Percentiles rank a stretch among this genome's conserved stretches.
Evolutionary conservation across 805 yeast species (phyloP).

Genomic region (Kodamaea neixiangensis): DNA sequence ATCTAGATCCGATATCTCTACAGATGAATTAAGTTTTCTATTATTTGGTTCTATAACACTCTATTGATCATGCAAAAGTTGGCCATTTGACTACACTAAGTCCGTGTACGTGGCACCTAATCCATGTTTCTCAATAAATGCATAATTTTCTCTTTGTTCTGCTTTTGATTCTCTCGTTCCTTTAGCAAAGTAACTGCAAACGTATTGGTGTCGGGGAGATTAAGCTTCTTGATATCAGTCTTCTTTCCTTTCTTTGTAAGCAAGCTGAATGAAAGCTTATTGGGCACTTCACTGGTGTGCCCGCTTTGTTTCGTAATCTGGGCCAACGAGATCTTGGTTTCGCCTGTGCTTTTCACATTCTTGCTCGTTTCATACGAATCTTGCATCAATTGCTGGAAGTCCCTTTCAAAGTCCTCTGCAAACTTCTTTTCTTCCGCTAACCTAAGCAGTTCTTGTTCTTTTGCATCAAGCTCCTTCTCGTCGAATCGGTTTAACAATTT

Average conservation of each 20-base stretch:
- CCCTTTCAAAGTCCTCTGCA: slow-evolving; percentile 55
- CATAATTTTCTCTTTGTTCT: slow-evolving; percentile 59
- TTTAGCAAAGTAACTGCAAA: slow-evolving; percentile 54
- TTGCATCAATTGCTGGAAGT: slow-evolving; percentile 53
- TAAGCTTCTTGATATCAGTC: slow-evolving; percentile 42
- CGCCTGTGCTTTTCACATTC: slow-evolving; percentile 7
- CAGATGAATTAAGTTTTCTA: too few relatives aligned
- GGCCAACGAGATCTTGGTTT: background rate
- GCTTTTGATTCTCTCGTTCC: slow-evolving; percentile 50
- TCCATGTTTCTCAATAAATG: slow-evolving; percentile 51
- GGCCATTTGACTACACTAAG: too few relatives aligned
- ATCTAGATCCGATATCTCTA: too few relatives aligned
- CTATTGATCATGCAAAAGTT: background rate
- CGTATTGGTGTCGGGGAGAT: slow-evolving; percentile 54
- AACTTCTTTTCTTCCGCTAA: slow-evolving; percentile 29
- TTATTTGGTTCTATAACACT: background rate
- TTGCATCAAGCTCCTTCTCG: slow-evolving; percentile 2
- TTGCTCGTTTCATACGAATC: slow-evolving; percentile 48
- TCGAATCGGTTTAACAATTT: slow-evolving; percentile 2
- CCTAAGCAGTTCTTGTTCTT: slow-evolving; percentile 1
- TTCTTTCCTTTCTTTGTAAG: slow-evolving; percentile 56
- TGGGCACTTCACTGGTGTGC: background rate
- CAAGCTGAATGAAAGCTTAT: slow-evolving; percentile 49
- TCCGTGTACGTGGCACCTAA: background rate
- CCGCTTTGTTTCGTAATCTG: background rate